phyloP scores from a whole-genome alignment of 2,329 filamentous ascomycete species.

The Trichoderma sp. region DNA sequence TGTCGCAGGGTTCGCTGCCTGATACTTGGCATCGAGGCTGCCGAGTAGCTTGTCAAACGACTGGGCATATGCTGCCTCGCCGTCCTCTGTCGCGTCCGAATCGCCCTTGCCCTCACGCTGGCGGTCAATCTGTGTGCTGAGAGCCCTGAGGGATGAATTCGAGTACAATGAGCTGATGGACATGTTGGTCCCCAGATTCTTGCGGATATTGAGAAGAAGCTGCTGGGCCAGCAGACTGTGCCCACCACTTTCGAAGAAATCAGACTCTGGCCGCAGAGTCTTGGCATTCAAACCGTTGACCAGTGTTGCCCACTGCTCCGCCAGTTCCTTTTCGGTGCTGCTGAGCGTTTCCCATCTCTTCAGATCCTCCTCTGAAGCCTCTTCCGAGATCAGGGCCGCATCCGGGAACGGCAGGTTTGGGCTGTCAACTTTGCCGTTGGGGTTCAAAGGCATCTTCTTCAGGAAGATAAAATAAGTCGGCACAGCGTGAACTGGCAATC shows the following conservation, averaged over 20 bases:
- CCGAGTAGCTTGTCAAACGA: constrained; percentile 54
- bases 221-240: constrained; percentile 64
- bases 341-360: constrained; percentile 54
- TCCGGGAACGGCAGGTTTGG: constrained; percentile 80
- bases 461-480: constrained; percentile 40
- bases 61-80: constrained; percentile 55
- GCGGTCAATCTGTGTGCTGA: constrained; percentile 38
- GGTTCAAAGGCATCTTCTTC: constrained; percentile 59
- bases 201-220: constrained; percentile 64
- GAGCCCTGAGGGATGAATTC: constrained; percentile 34
- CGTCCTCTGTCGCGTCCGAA: constrained; percentile 38
- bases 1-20: constrained; percentile 41
- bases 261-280: constrained; percentile 52
- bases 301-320: constrained; percentile 69
- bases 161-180: constrained; percentile 39
- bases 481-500: constrained; percentile 44
- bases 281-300: constrained; percentile 67
- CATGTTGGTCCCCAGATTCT: constrained; percentile 35
- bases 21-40: constrained; percentile 48
- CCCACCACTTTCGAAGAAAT: constrained; percentile 45
- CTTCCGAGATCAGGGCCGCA: constrained; percentile 60
- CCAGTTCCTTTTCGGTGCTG: constrained; percentile 44
- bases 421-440: constrained; percentile 79
- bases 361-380: constrained; percentile 40
- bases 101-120: constrained; percentile 33